Evolutionary conservation across 2,329 filamentous ascomycete species (phyloP), one percentile per base, ranked within the genome.

Genomic region (Pseudopyricularia cyperi): DNA sequence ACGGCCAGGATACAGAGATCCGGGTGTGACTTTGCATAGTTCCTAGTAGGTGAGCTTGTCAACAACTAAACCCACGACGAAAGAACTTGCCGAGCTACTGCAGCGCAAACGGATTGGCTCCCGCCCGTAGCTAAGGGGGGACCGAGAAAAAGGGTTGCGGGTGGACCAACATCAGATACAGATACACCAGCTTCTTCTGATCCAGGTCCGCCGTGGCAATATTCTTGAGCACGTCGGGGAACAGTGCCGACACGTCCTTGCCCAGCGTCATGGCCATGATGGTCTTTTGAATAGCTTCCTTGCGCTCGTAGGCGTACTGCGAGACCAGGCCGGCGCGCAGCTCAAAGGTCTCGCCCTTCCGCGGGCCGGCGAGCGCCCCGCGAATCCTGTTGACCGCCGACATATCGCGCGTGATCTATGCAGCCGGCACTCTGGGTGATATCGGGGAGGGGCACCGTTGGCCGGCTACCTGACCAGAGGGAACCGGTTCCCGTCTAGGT

Each of bases 201-300:
- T 98, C 93, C 57, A 98, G 72, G 64, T 98, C 93, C 46, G 71
- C 75, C 1, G 93, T 98, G 54, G 93, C 93, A 68, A 98, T 98
- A 65, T 98, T 98, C 78, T 98, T 98, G 57, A 98, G 75, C 33
- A 98, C 93, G 65, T 98, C 93, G 2, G 93, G 93, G 66, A 98
- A 98, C 57, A 98, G 74, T 53, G 90, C 87, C 52, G 93, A 98
- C 55, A 98, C 93, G 71, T 98, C 93, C 70, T 98, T 98, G 68
- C 93, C 93, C 61, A 98, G 69, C 1, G 93, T 98, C 93, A 98
- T 98, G 66, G 93, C 90, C 90, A 97, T 97, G 72, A 98, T 98
- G 58, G 93, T 98, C 77, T 95, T 97, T 67, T 98, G 93, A 61
- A 98, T 98, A 24, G 93, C 87, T 74, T 98, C 93, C 71, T 98